Base-by-base conservation (phyloP, 331 rosid species). In the Quercus lobata region DNA sequence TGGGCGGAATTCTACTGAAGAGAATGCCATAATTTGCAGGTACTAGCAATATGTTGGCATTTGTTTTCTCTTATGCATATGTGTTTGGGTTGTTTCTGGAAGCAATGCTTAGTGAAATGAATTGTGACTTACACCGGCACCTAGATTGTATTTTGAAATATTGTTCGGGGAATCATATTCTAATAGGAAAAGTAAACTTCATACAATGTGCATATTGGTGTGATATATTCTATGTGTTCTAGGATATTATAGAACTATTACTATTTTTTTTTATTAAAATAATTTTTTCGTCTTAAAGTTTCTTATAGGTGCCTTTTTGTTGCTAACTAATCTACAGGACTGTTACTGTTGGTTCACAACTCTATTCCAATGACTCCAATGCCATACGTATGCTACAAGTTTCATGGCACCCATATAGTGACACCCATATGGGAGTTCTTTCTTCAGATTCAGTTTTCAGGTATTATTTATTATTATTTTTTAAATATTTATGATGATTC, bases 361-460 rank as follows among this genome's bases (percentile, higher is more conserved):
- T 87, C 30, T 88, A 91, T 86, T 79, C 80, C 32, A 63, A 73
- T 10, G 84, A 82, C 53, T 72, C 82, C 88, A 87, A 80, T 78
- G 84, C 87, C 71, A 87, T 93, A 78, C 91, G 90, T 52, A 74
- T 87, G 22, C 84, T 93, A 72, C 87, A 95, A 83, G 96, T 87
- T 65, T 85, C 83, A 34, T 95, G 99, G 98, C 96, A 96, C 84
- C 97, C 97, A 19, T 86, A 84, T 81, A 91, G 99, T 76, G 90
- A 87, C 58, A 87, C 86, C 75, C 98, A 96, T 85, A 76, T 93
- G 86, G 99, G 99, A 80, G 83, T 96, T 80, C 97, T 96, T 69
- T 93, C 99, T 66, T 90, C 98, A 75, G 99, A 95, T 82, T 89
- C 98, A 14, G 97, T 95, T 86, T 93, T 95, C 91, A 84, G 99